Evolutionary conservation across 805 yeast species (phyloP).

Genomic region (Sugiyamaella chiloensis): DNA sequence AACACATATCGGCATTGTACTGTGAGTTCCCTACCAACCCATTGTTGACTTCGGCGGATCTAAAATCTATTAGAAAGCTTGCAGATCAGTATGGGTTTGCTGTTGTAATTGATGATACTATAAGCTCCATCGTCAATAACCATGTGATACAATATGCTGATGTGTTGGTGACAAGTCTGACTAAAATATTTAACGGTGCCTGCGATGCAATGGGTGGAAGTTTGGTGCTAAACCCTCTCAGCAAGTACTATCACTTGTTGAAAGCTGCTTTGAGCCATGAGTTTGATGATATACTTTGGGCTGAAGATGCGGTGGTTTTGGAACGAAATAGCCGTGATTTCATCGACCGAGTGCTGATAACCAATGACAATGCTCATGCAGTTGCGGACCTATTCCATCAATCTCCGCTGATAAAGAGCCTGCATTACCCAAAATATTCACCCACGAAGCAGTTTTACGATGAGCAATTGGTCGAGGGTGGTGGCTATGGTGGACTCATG

Average conservation of each 20-base stretch:
- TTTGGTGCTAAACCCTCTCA: conserved; percentile 67
- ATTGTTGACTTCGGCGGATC: conserved; percentile 78
- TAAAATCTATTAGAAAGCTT: conserved; percentile 58
- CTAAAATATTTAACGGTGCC: conserved; percentile 91
- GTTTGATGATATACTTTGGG: conserved; percentile 80
- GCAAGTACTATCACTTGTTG: conserved; percentile 48
- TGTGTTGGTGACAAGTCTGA: conserved; percentile 77
- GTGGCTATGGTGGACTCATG: conserved; percentile 88
- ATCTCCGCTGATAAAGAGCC: conserved; percentile 51
- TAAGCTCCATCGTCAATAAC: conserved; percentile 87
- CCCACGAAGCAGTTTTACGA: conserved; percentile 66
- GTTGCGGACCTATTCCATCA: conserved; percentile 32
- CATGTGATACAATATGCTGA: conserved; percentile 80
- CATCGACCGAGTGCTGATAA: conserved; percentile 50
- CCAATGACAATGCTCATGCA: conserved; percentile 40
- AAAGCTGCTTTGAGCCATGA: conserved; percentile 50
- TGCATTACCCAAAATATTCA: conserved; percentile 67
- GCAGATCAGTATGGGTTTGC: conserved; percentile 70
- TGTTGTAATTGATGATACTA: conserved; percentile 89
- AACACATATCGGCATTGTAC: conserved; percentile 69
- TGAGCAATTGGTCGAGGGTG: conserved; percentile 54
- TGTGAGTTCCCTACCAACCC: conserved; percentile 97
- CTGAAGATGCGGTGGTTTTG: conserved; percentile 86
- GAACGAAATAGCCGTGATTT: conserved; percentile 94
- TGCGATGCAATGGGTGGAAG: conserved; percentile 96